These are phyloP conservation scores for Eremothecium gossypii DNA, from an alignment of 1,139 yeast genomes.

Conservation along the genomic window DNA sequence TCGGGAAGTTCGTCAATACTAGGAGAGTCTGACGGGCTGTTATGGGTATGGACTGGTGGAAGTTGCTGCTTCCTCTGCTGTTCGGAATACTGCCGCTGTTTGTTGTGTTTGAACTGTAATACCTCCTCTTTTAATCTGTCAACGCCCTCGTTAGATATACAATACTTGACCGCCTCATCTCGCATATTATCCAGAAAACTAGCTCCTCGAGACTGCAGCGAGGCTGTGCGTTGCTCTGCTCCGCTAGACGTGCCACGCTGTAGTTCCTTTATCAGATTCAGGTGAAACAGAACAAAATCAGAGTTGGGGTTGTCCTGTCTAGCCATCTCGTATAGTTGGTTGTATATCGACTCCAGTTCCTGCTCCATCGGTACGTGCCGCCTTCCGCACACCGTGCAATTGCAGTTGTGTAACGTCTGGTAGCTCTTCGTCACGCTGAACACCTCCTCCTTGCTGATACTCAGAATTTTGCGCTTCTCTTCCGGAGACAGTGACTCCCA, in stretches of 20 bases:
- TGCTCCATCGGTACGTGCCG: constrained; percentile 65
- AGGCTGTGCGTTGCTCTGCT: not conserved
- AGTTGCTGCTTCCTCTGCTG: constrained; percentile 2
- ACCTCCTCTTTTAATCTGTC: constrained; percentile 27
- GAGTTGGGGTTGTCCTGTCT: constrained; percentile 27
- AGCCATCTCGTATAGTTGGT: constrained; percentile 34
- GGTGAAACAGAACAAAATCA: constrained; percentile 29
- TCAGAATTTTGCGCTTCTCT: constrained; percentile 54
- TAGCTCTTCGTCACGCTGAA: constrained; percentile 54
- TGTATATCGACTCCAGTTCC: constrained; percentile 69
- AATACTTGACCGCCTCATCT: constrained; percentile 20
- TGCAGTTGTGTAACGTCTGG: constrained; percentile 45
- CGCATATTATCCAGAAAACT: constrained; percentile 11
- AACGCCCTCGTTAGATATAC: constrained; percentile 20
- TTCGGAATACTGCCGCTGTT: constrained; percentile 11
- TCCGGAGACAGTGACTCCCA: constrained; percentile 62
- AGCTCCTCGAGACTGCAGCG: not conserved
- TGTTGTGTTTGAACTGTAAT: constrained; percentile 26
- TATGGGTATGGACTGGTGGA: not conserved
- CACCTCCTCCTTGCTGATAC: constrained; percentile 63
- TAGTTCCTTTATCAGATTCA: constrained; percentile 28
- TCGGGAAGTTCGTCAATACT: not conserved
- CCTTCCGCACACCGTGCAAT: constrained; percentile 75
- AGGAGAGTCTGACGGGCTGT: not conserved
- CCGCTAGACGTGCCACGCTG: constrained; percentile 17